Evolutionary conservation across 1,284 basidiomycete genomes (phyloP).

Genomic region (Ustilago esculenta): DNA sequence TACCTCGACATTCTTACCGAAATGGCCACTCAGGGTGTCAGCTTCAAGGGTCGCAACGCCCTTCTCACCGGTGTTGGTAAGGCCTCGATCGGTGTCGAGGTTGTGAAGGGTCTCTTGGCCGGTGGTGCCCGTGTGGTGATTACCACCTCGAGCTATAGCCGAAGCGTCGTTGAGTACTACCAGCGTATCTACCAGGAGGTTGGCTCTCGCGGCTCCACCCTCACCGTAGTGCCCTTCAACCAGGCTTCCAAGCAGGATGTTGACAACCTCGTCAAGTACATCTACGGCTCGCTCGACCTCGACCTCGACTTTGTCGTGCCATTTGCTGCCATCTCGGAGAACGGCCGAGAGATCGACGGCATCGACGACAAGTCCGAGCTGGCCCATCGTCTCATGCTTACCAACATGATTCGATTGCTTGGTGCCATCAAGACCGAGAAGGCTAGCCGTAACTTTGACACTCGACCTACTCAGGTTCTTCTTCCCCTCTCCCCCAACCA

Average conservation of each 20-base stretch:
- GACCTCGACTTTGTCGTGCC: conserved; percentile 98
- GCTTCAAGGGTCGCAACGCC: conserved; percentile 98
- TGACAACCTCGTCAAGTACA: conserved; percentile 91
- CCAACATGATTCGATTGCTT: conserved; percentile 90
- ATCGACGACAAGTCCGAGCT: conserved; percentile 97
- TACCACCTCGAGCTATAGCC: conserved; percentile 76
- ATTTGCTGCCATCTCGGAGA: conserved; percentile 97
- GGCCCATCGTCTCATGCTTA: conserved; percentile 84
- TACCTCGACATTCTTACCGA: conserved; percentile 94
- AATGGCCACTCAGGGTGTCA: conserved; percentile 96
- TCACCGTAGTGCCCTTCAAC: conserved; percentile 98
- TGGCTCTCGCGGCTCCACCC: conserved; percentile 90
- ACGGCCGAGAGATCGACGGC: conserved; percentile 95
- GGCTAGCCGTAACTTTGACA: conserved; percentile 92
- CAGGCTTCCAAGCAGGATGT: conserved; percentile 98
- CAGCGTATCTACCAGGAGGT: conserved; percentile 96
- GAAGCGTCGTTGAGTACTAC: conserved; percentile 93
- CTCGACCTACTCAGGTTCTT: conserved; percentile 96
- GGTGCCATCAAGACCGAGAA: conserved; percentile 98
- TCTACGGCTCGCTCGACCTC: conserved; percentile 91
- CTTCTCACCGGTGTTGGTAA: conserved; percentile 96
- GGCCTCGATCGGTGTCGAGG: conserved; percentile 96
- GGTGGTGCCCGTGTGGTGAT: conserved; percentile 96
- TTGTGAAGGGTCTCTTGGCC: conserved; percentile 92
- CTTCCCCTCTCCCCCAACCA: conserved; percentile 97